Base-by-base conservation (phyloP, 192 early-diverging fungal genomes). In the Thoreauomyces humboldtii region DNA sequence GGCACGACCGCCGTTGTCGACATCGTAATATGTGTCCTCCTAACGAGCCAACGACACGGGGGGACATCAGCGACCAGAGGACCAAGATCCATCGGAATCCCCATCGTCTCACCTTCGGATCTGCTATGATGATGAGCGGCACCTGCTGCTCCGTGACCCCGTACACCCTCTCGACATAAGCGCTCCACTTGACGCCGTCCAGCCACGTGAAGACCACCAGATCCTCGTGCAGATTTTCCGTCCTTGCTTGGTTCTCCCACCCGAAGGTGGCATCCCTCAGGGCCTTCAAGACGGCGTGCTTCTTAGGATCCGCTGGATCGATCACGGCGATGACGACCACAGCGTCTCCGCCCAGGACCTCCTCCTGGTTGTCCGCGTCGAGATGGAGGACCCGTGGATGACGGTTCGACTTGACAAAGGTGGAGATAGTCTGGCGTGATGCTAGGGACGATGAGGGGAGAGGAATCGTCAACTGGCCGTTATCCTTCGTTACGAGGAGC, bases 241-340 rank as follows among this genome's bases (percentile, higher is more conserved):
- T 21, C n/a, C 7, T n/a, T 46, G 63, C 61, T 29, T 64, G 42
- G 9, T 56, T 44, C 14, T 12, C 34, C 62, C 61, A 65, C 32
- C 4, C 32, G 14, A 35, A 50, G n/a, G 53, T 44, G 14, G 55
- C 41, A 29, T 36, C 44, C 28, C 28, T 75, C 19, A 72, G 35
- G 15, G 27, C 27, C 4, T 51, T 28, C 5, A 27, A 25, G 29
- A 24, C 47, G 3, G 32, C 1, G 1, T 51, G 47, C 36, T n/a
- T 31, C 27, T 24, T 6, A n/a, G 27, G n/a, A 5, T 24, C 22
- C 29, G 67, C 59, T 6, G 77, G 73, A 61, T 87, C 81, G 17
- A 92, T 68, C 2, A 92, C 59, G 2, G 75, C 82, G 61, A 95
- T 68, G 0, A 90, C 79, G 1, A 93, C 69, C 48, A 83, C 72